A percentile compares a stretch with the other conserved stretches of the same genome.
phyloP scores from a whole-genome alignment of 805 yeast genomes.

The Candida wancherniae region DNA sequence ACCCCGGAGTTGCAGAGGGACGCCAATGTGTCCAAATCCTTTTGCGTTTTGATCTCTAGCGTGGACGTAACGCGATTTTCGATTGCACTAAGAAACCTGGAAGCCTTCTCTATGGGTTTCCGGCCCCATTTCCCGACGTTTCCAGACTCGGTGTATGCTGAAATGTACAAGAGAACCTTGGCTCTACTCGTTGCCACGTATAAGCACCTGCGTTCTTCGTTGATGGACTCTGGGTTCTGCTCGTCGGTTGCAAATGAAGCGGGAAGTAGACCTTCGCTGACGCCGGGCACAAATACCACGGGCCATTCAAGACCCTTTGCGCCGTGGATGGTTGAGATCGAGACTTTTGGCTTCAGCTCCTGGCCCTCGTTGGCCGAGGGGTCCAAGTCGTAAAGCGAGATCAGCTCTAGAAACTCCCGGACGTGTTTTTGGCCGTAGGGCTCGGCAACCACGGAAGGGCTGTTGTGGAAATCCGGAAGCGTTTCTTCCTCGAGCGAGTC shows the following conservation, averaged over 20 bases:
- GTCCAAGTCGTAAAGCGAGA: slow-evolving; percentile 15
- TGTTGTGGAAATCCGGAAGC: slow-evolving; percentile 6
- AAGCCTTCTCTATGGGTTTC: slow-evolving; percentile 18
- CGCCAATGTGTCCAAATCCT: slow-evolving; percentile 16
- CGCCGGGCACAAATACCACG: slow-evolving; percentile 74
- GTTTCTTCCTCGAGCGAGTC: slow-evolving; percentile 26
- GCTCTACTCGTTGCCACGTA: slow-evolving; percentile 91
- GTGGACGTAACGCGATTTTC: slow-evolving; percentile 9
- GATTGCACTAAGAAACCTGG: slow-evolving; percentile 25
- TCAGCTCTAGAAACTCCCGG: slow-evolving; percentile 13
- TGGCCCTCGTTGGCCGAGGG: slow-evolving; percentile 18
- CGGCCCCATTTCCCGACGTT: slow-evolving; percentile 18
- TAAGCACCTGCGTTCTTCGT: slow-evolving; percentile 80
- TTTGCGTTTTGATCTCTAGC: slow-evolving; percentile 16
- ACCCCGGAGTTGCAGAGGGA: too few relatives aligned
- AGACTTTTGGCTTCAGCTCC: slow-evolving; percentile 23
- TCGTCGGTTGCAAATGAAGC: slow-evolving; percentile 42
- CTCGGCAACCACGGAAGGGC: slow-evolving; percentile 9
- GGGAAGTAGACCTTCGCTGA: slow-evolving; percentile 65
- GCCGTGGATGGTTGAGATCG: slow-evolving; percentile 81
- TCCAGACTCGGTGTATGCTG: slow-evolving; percentile 22
- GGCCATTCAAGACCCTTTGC: slow-evolving; percentile 97
- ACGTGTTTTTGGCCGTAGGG: slow-evolving; percentile 9
- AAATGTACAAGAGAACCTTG: slow-evolving; percentile 48
- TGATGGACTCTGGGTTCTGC: slow-evolving; percentile 27